These are phyloP conservation scores for Pyricularia grisea DNA, from an alignment of 2,329 filamentous ascomycete genomes.

Conservation along the genomic window DNA sequence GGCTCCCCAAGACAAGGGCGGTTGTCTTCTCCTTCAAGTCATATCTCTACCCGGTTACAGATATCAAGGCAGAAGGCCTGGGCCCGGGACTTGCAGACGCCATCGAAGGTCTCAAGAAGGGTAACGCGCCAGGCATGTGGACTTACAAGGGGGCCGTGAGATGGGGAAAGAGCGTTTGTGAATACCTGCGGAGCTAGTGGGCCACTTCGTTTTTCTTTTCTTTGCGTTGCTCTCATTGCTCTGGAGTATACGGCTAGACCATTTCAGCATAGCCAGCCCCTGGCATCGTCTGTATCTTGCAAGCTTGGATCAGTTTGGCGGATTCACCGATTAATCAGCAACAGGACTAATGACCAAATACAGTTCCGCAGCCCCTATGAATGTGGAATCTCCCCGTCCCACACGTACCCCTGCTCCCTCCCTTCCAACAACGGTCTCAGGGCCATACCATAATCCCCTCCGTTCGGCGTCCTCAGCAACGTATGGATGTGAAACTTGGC, in stretches of 20 bases:
- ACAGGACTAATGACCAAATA: not conserved
- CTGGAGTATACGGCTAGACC: not conserved
- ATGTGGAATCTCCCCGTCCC: conserved; percentile 22
- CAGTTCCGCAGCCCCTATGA: not conserved
- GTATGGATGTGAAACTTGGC: conserved; percentile 77
- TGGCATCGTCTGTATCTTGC: not conserved
- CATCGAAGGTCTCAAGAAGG: conserved; percentile 38
- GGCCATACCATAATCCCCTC: conserved; percentile 63
- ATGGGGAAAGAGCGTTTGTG: conserved; percentile 37
- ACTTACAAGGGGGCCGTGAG: conserved; percentile 38
- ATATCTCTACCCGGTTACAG: conserved; percentile 36
- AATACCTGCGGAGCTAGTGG: conserved; percentile 27
- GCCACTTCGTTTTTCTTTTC: not conserved
- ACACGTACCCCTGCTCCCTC: conserved; percentile 28
- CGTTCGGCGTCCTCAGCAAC: conserved; percentile 61
- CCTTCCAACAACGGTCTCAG: conserved; percentile 27
- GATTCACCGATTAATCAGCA: not conserved
- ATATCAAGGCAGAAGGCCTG: conserved; percentile 39
- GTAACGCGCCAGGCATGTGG: conserved; percentile 46
- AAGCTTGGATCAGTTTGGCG: not conserved
- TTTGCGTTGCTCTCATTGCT: not conserved
- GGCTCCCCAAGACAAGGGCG: conserved; percentile 34
- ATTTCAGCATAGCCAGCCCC: not conserved
- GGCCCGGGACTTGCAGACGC: conserved; percentile 38
- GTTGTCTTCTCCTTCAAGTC: conserved; percentile 49